These are phyloP conservation scores for Flammula alnicola DNA, from an alignment of 1,284 basidiomycete species.

Conservation along the genomic window DNA sequence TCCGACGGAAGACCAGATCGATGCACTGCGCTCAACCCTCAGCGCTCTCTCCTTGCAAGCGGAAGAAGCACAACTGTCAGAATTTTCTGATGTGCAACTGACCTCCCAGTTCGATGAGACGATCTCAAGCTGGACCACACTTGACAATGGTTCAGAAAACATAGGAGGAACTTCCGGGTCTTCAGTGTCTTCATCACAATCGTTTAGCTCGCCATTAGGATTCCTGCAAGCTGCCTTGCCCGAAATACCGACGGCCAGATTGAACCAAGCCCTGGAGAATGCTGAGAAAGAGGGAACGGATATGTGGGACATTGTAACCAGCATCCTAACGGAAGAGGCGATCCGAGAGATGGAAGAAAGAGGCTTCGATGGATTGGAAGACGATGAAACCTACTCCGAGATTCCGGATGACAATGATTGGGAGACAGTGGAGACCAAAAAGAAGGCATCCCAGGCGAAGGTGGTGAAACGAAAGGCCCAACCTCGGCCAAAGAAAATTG, in stretches of 20 bases:
- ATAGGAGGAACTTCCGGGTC: conserved; percentile 44
- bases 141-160: conserved; percentile 38
- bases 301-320: conserved; percentile 68
- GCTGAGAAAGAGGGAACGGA: conserved; percentile 48
- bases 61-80: conserved; percentile 37
- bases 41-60: conserved; percentile 44
- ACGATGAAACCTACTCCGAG: conserved; percentile 28
- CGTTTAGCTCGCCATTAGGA: conserved; percentile 63
- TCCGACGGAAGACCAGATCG: conserved; percentile 27
- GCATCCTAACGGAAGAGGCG: conserved; percentile 62
- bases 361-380: conserved; percentile 52
- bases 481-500: conserved; percentile 48
- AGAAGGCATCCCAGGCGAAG: conserved; percentile 24
- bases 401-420: conserved; percentile 32
- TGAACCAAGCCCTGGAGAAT: conserved; percentile 51
- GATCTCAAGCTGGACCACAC: conserved; percentile 43
- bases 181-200: conserved; percentile 44
- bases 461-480: conserved; percentile 39
- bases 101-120: conserved; percentile 49
- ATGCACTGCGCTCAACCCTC: conserved; percentile 27
- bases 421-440: conserved; percentile 45
- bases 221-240: conserved; percentile 74
- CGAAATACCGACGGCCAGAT: conserved; percentile 49
- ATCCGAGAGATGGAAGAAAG: conserved; percentile 71
- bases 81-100: conserved; percentile 31